A percentile compares a stretch with the other conserved stretches of the same genome.
Evolutionary conservation across 345 rosid genomes (phyloP).

Genomic region (Ailanthus altissimus): DNA sequence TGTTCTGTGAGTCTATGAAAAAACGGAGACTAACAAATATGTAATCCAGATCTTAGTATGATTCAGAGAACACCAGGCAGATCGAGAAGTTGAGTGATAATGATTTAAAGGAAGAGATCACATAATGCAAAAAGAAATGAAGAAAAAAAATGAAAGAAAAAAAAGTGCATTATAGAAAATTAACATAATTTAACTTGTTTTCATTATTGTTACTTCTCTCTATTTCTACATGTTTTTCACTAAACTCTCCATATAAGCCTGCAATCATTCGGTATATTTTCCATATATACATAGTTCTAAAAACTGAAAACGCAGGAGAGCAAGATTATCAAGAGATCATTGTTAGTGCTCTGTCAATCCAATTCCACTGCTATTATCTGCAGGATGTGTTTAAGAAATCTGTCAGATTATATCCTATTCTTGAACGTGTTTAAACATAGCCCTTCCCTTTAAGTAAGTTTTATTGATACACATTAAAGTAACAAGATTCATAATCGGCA

Average conservation of each 20-base stretch:
- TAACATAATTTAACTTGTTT: background rate
- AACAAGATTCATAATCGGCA: background rate
- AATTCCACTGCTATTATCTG: background rate
- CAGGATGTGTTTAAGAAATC: background rate
- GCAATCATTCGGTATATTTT: background rate
- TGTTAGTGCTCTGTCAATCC: background rate
- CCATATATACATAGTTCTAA: background rate
- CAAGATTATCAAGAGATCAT: slow-evolving; percentile 7
- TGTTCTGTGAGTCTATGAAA: background rate
- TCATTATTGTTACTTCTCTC: background rate
- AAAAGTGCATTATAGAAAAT: background rate
- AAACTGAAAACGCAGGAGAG: background rate
- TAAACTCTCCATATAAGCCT: background rate
- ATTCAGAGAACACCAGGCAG: background rate
- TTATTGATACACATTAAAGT: background rate
- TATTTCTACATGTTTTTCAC: background rate
- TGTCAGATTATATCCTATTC: too few species aligned
- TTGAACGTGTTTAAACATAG: background rate
- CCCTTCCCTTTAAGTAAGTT: background rate
- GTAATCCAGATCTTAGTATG: background rate
- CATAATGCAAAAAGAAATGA: background rate
- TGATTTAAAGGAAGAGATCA: background rate
- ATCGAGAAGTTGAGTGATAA: background rate
- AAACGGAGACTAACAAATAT: background rate
- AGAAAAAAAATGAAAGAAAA: background rate